These are phyloP conservation scores for Prunus campanulata DNA, from an alignment of 306 rosid genomes.

Conservation along the genomic window DNA sequence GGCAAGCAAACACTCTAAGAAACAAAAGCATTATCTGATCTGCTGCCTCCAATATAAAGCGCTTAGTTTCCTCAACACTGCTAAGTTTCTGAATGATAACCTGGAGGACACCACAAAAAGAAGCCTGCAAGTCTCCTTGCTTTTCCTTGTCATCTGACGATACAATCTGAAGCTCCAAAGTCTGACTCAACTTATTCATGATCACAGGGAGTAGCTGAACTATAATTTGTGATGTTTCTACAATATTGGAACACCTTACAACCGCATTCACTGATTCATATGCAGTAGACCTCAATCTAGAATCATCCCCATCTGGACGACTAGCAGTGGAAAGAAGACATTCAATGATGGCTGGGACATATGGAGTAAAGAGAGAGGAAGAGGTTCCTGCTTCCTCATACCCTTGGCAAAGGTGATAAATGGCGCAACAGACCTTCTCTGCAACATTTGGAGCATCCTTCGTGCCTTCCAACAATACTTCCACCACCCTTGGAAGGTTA, in stretches of 20 bases:
- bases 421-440: slow-evolving; percentile 38
- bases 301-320: slow-evolving; percentile 39
- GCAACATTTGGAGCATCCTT: slow-evolving; percentile 35
- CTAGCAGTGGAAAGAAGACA: slow-evolving; percentile 30
- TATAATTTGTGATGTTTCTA: slow-evolving; percentile 26
- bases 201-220: slow-evolving; percentile 33
- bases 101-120: slow-evolving; percentile 43
- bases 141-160: slow-evolving; percentile 36
- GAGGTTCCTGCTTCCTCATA: slow-evolving; percentile 27
- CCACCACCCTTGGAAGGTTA: slow-evolving; percentile 25
- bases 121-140: slow-evolving; percentile 41
- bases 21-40: slow-evolving; percentile 34
- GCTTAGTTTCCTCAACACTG: slow-evolving; percentile 26
- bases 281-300: slow-evolving; percentile 32
- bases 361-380: slow-evolving; percentile 34
- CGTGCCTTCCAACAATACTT: slow-evolving; percentile 32
- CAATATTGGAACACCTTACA: slow-evolving; percentile 31
- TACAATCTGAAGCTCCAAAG: slow-evolving; percentile 30
- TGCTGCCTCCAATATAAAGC: slow-evolving; percentile 24
- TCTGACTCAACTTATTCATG: slow-evolving; percentile 33
- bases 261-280: slow-evolving; percentile 43
- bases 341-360: slow-evolving; percentile 23
- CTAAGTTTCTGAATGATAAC: slow-evolving; percentile 38
- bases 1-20: slow-evolving; percentile 41
- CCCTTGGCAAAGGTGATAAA: slow-evolving; percentile 37